phyloP scores from a whole-genome alignment of 1,284 basidiomycete genomes.

The Exobasidium rhododendri region DNA sequence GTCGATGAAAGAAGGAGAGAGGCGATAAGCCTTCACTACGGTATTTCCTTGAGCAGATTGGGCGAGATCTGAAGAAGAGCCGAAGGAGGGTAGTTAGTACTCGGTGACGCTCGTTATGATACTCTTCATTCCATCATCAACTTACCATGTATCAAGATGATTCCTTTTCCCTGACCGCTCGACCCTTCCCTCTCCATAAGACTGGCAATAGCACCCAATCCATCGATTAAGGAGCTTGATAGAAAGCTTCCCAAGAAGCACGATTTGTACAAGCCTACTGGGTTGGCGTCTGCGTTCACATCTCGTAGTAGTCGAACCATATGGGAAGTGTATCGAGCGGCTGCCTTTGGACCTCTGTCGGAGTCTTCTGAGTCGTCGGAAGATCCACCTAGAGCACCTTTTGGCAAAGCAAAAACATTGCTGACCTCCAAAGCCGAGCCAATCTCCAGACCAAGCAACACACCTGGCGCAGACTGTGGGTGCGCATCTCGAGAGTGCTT shows the following conservation, averaged over 20 bases:
- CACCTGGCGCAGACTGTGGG: conserved; percentile 42
- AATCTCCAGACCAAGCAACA: conserved; percentile 50
- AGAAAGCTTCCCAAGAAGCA: conserved; percentile 66
- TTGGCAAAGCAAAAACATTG: conserved; percentile 49
- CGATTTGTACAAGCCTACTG: conserved; percentile 96
- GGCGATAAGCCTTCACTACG: conserved; percentile 83
- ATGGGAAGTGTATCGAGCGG: conserved; percentile 67
- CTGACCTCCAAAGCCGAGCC: conserved; percentile 50
- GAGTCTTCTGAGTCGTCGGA: conserved; percentile 44
- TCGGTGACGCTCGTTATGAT: conserved; percentile 5
- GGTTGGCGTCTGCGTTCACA: conserved; percentile 87
- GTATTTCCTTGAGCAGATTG: conserved; percentile 72
- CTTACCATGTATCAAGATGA: conserved; percentile 44
- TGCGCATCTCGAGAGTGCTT: conserved; percentile 54
- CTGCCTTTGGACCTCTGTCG: conserved; percentile 44
- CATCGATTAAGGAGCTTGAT: conserved; percentile 81
- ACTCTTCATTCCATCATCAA: too few species aligned
- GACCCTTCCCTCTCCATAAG: conserved; percentile 52
- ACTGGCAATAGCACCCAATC: conserved; percentile 56
- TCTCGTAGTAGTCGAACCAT: conserved; percentile 85
- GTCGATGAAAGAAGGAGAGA: conserved; percentile 77
- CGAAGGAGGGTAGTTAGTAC: neutral
- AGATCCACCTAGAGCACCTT: conserved; percentile 24
- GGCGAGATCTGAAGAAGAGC: conserved; percentile 31
- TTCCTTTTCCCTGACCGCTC: conserved; percentile 47